A percentile compares a stretch with the other conserved stretches of the same genome.
phyloP scores from a whole-genome alignment of 352 stramenopile species.

The Poterioochromonas sp. region DNA sequence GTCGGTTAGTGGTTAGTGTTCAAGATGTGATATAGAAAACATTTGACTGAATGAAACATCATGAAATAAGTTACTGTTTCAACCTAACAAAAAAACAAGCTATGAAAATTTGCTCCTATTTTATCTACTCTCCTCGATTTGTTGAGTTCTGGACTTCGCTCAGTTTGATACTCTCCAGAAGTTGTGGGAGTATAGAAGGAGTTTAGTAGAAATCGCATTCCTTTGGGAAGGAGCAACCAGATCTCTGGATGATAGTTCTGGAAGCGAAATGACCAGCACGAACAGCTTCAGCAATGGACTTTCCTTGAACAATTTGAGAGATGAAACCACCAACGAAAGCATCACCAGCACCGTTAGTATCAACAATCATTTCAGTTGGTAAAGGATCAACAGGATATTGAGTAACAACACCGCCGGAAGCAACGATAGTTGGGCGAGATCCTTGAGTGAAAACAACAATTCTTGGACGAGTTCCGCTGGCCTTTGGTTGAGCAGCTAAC shows the following conservation, averaged over 20 bases:
- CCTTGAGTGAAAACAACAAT: constrained; percentile 98
- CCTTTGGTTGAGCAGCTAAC: constrained; percentile 75
- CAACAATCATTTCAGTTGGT: constrained; percentile 77
- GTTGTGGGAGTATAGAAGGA: too few species aligned
- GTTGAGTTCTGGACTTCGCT: too few species aligned
- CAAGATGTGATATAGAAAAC: too few species aligned
- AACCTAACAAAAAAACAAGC: too few species aligned
- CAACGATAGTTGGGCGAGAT: constrained; percentile 85
- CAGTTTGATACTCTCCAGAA: too few species aligned
- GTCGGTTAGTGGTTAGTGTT: too few species aligned
- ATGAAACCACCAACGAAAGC: constrained; percentile 98
- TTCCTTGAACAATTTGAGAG: constrained; percentile 68
- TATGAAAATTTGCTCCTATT: too few species aligned
- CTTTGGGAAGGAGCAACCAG: constrained; percentile 85
- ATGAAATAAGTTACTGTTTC: too few species aligned
- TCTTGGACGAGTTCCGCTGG: constrained; percentile 69
- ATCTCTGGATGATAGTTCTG: constrained; percentile 89
- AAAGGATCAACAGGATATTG: constrained; percentile 81
- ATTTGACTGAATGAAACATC: too few species aligned
- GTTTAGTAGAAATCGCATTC: constrained; percentile 78
- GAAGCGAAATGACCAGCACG: constrained; percentile 91
- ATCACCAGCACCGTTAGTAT: constrained; percentile 97
- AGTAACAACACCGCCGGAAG: constrained; percentile 78
- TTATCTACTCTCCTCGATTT: too few species aligned
- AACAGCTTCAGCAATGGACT: constrained; percentile 81